Evolutionary conservation across 208 protist species (phyloP).

Genomic region (Leishmania tropica): DNA sequence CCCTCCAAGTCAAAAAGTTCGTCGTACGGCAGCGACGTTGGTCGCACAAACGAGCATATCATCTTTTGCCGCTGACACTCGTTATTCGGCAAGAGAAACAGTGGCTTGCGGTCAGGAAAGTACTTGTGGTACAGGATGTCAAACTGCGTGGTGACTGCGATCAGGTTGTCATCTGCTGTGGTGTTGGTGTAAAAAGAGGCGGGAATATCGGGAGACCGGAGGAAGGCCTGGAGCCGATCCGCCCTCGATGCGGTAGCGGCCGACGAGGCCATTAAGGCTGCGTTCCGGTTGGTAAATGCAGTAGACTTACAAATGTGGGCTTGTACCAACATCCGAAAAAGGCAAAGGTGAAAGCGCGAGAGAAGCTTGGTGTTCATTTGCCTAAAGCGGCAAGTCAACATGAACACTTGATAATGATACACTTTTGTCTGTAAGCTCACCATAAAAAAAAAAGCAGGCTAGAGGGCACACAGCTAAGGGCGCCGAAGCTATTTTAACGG

Average conservation of each 20-base stretch:
- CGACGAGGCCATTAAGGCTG: conserved; percentile 12
- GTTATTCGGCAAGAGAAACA: conserved; percentile 77
- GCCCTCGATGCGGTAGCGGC: conserved; percentile 19
- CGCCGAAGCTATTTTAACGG: not conserved
- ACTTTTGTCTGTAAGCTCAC: not conserved
- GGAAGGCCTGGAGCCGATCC: conserved; percentile 50
- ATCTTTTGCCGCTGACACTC: conserved; percentile 83
- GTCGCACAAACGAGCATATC: conserved; percentile 92
- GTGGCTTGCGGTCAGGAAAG: conserved; percentile 70
- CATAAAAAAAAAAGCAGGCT: not conserved
- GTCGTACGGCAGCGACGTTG: conserved; percentile 74
- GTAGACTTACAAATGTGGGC: not conserved
- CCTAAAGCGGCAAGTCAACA: not conserved
- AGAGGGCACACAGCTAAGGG: not conserved
- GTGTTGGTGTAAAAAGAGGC: conserved; percentile 71
- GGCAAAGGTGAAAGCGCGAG: not conserved
- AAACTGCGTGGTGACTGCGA: conserved; percentile 68
- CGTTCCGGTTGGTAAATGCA: conserved; percentile 6
- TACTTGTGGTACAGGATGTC: conserved; percentile 71
- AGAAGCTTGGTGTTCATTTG: not conserved
- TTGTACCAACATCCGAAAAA: not conserved
- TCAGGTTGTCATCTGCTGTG: conserved; percentile 57
- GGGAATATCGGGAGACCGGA: conserved; percentile 53
- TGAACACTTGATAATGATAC: not conserved
- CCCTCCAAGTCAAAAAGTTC: conserved; percentile 77